Evolutionary conservation across 768 basidiomycete species (phyloP).

Genomic region (Trametes gibbosa): DNA sequence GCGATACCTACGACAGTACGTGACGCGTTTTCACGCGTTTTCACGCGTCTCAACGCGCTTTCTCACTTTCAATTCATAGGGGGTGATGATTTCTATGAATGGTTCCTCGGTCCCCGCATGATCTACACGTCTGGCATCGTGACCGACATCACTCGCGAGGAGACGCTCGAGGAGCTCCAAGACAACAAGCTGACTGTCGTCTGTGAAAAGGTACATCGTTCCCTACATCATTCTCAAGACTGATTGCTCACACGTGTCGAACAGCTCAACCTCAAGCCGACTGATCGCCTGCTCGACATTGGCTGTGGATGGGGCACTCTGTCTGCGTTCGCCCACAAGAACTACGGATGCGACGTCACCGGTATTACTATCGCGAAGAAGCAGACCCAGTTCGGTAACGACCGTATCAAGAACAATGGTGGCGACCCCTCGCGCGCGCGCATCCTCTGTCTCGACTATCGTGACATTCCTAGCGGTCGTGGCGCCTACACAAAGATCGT

Average conservation of each 20-base stretch:
- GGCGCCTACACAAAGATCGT: conserved; percentile 93
- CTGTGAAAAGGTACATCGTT: conserved; percentile 64
- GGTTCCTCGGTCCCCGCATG: conserved; percentile 96
- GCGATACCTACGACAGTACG: conserved; percentile 92
- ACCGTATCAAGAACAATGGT: conserved; percentile 74
- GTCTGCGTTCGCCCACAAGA: conserved; percentile 92
- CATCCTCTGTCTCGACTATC: conserved; percentile 90
- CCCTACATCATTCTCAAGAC: background rate
- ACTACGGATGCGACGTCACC: conserved; percentile 94
- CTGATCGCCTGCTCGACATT: conserved; percentile 81
- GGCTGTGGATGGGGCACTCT: conserved; percentile 98
- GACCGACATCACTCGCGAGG: conserved; percentile 60
- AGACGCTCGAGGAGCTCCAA: conserved; percentile 92
- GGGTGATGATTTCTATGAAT: conserved; percentile 94
- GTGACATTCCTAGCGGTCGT: conserved; percentile 76
- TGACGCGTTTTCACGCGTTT: conserved; percentile 18
- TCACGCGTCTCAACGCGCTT: too few relatives aligned
- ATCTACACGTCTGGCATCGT: conserved; percentile 96
- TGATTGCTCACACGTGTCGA: background rate
- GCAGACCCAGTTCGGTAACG: conserved; percentile 90
- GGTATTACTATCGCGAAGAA: conserved; percentile 92
- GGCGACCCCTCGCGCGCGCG: conserved; percentile 66
- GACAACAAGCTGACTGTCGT: conserved; percentile 97
- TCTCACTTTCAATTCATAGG: conserved; percentile 39
- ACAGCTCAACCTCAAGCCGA: conserved; percentile 75